phyloP scores from a whole-genome alignment of 768 basidiomycete genomes.

The Suillus paluster region DNA sequence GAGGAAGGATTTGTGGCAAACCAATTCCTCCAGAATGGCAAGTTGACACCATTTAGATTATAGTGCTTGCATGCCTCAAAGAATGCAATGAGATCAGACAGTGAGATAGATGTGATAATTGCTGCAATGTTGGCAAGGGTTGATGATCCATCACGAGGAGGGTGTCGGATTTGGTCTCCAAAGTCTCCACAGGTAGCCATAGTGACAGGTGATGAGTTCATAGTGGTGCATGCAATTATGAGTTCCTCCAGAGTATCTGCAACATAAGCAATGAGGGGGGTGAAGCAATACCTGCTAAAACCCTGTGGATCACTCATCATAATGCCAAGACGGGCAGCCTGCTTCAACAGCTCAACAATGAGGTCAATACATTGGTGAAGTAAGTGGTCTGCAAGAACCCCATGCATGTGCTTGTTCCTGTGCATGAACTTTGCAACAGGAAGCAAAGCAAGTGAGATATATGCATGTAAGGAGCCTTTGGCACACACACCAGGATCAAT shows the following conservation, averaged over 20 bases:
- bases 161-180: slow-evolving; percentile 33
- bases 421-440: slow-evolving; percentile 27
- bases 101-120: background rate
- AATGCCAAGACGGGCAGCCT: slow-evolving; percentile 19
- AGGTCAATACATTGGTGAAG: slow-evolving; percentile 23
- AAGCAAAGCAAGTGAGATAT: slow-evolving; percentile 20
- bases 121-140: slow-evolving; percentile 26
- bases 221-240: slow-evolving; percentile 6
- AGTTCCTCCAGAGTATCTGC: slow-evolving; percentile 14
- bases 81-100: slow-evolving; percentile 10
- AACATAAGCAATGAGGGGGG: slow-evolving; percentile 33
- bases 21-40: slow-evolving; percentile 44
- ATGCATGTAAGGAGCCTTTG: slow-evolving; percentile 22
- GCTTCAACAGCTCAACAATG: slow-evolving; percentile 20
- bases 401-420: background rate
- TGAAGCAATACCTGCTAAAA: slow-evolving; percentile 14
- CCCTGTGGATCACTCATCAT: slow-evolving; percentile 29
- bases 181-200: slow-evolving; percentile 33
- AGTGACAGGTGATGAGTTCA: slow-evolving; percentile 37
- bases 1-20: slow-evolving; percentile 34
- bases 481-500: slow-evolving; percentile 11
- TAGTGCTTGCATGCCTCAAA: background rate
- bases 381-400: slow-evolving; percentile 21
- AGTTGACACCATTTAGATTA: slow-evolving; percentile 12
- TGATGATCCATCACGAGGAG: slow-evolving; percentile 21